These are phyloP conservation scores for Podosphaera xanthii DNA, from an alignment of 2,329 filamentous ascomycete genomes.

Conservation along the genomic window DNA sequence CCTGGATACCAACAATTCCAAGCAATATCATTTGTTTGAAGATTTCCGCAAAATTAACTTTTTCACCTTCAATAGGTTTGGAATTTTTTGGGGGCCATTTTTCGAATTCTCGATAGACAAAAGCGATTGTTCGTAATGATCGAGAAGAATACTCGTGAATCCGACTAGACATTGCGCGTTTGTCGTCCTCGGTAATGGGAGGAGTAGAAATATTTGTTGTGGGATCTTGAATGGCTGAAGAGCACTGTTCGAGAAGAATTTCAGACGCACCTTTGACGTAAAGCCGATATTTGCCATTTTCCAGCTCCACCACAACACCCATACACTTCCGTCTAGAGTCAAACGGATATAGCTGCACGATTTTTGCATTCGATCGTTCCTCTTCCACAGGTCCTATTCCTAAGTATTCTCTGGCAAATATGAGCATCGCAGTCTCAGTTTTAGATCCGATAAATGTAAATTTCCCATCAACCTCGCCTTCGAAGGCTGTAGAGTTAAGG, in stretches of 20 bases:
- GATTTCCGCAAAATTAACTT: slow-evolving; percentile 42
- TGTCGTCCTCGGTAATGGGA: slow-evolving; percentile 31
- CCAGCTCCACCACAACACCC: slow-evolving; percentile 35
- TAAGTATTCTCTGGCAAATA: slow-evolving; percentile 41
- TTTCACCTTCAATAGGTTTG: slow-evolving; percentile 31
- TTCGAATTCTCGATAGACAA: slow-evolving; percentile 51
- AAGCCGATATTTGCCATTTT: slow-evolving; percentile 20
- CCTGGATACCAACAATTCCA: slow-evolving; percentile 51
- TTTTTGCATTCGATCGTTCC: slow-evolving; percentile 36
- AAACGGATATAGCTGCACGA: slow-evolving; percentile 26
- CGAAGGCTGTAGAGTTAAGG: slow-evolving; percentile 48
- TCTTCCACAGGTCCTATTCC: slow-evolving; percentile 37
- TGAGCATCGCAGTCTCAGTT: slow-evolving; percentile 53
- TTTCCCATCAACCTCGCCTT: slow-evolving; percentile 36
- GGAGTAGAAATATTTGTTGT: slow-evolving; percentile 32
- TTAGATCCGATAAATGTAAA: slow-evolving; percentile 48
- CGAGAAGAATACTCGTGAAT: slow-evolving; percentile 39
- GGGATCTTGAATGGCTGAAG: slow-evolving; percentile 28
- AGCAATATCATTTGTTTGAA: slow-evolving; percentile 54
- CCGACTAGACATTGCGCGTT: slow-evolving; percentile 26
- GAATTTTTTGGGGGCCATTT: slow-evolving; percentile 38
- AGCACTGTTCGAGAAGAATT: slow-evolving; percentile 23
- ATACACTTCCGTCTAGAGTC: slow-evolving; percentile 38
- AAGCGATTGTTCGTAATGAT: slow-evolving; percentile 52
- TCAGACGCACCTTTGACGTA: slow-evolving; percentile 32